Evolutionary conservation across 805 yeast species (phyloP).

Genomic region (Candida gorgasii): DNA sequence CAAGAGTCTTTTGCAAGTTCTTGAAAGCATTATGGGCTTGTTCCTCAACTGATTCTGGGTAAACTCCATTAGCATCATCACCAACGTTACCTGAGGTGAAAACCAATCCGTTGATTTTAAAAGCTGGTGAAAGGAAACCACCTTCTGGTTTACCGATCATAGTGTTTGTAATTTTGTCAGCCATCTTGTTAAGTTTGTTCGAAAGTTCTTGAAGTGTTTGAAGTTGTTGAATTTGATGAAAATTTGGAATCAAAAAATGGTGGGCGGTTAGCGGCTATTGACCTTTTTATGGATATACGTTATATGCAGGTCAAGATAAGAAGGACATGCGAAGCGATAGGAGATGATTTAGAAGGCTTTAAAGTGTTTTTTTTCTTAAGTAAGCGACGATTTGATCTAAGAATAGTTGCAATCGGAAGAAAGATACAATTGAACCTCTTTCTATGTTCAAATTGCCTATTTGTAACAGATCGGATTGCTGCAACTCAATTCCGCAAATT

Average conservation of each 20-base stretch:
- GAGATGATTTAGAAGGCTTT: too few relatives aligned
- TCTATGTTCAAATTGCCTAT: too few relatives aligned
- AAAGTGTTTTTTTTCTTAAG: too few relatives aligned
- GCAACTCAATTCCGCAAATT: too few relatives aligned
- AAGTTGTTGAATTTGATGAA: background rate
- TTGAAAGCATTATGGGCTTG: slow-evolving; percentile 46
- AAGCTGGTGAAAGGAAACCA: slow-evolving; percentile 11
- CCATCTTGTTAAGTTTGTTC: background rate
- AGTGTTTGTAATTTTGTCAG: background rate
- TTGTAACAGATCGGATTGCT: too few relatives aligned
- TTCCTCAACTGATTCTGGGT: slow-evolving; percentile 37
- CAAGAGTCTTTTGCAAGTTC: slow-evolving; percentile 39
- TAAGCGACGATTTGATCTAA: too few relatives aligned
- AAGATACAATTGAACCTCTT: too few relatives aligned
- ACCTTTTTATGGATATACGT: background rate
- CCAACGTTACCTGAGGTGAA: slow-evolving; percentile 23
- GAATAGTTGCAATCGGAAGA: too few relatives aligned
- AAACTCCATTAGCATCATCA: slow-evolving; percentile 26
- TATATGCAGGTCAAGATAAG: too few relatives aligned
- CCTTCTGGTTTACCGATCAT: slow-evolving; percentile 5
- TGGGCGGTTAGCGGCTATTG: background rate
- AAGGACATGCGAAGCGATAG: too few relatives aligned
- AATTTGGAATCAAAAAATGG: too few relatives aligned
- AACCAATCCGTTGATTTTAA: slow-evolving; percentile 17
- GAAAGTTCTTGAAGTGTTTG: background rate